These are phyloP conservation scores for Pseudogymnoascus sp. DNA, from an alignment of 2,329 filamentous ascomycete genomes.

Conservation along the genomic window DNA sequence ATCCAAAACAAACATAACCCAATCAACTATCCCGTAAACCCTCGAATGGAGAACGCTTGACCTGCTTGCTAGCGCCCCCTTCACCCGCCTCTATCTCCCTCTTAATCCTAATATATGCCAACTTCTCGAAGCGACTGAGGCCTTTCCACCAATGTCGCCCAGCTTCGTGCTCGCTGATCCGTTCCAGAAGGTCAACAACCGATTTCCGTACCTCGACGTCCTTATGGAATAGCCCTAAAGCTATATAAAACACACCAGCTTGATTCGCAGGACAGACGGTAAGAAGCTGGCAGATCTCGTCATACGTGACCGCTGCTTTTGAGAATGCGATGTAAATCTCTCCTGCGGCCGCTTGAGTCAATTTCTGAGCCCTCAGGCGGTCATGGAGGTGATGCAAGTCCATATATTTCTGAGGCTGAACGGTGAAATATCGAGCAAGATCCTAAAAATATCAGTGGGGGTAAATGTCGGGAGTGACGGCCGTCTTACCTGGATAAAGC, in stretches of 20 bases:
- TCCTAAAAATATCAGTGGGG: neutral
- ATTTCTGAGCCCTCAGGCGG: conserved; percentile 71
- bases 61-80: neutral
- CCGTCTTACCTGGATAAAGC: conserved; percentile 69
- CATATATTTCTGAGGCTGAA: conserved; percentile 51
- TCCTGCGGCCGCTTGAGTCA: conserved; percentile 65
- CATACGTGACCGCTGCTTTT: conserved; percentile 67
- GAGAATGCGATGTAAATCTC: conserved; percentile 79
- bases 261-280: conserved; percentile 77
- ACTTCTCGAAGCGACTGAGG: conserved; percentile 78
- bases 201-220: conserved; percentile 68
- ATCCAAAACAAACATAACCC: neutral
- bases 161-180: conserved; percentile 77
- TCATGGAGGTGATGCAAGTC: conserved; percentile 92
- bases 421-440: neutral
- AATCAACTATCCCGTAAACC: conserved; percentile 3
- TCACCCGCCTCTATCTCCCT: conserved; percentile 45
- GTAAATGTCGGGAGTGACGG: conserved; percentile 11
- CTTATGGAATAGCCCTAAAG: conserved; percentile 85
- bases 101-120: conserved; percentile 73
- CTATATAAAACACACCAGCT: conserved; percentile 83
- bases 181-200: conserved; percentile 71
- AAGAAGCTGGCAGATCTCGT: conserved; percentile 76
- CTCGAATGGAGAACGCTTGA: conserved; percentile 1
- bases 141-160: conserved; percentile 88